Percentiles rank a stretch among this genome's conserved stretches.
Evolutionary conservation across 768 basidiomycete genomes (phyloP).

Genomic region (Xanthoconium purpureum): DNA sequence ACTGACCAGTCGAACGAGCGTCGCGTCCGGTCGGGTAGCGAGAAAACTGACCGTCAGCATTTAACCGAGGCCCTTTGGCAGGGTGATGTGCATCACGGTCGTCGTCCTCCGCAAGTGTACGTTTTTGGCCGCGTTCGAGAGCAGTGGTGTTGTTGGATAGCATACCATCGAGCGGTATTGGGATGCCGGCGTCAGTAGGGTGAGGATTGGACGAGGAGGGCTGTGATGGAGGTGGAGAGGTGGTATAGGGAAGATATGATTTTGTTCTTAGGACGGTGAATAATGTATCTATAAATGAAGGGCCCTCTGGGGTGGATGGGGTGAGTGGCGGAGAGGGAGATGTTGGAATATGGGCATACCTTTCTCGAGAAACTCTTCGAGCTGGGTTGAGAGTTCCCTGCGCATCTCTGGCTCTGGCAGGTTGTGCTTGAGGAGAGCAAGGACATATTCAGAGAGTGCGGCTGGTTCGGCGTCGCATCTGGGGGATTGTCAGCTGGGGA

Average conservation of each 20-base stretch:
- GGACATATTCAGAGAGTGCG: conserved; percentile 90
- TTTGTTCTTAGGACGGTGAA: conserved; percentile 83
- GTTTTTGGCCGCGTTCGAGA: conserved; percentile 60
- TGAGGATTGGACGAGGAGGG: conserved; percentile 36
- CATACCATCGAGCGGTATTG: conserved; percentile 72
- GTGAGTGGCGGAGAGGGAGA: conserved; percentile 10
- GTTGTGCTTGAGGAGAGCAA: conserved; percentile 90
- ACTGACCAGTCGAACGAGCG: conserved; percentile 41
- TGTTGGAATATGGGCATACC: conserved; percentile 42
- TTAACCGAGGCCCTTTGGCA: conserved; percentile 70
- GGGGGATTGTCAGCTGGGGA: not conserved
- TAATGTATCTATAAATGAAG: conserved; percentile 77
- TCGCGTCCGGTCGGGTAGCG: conserved; percentile 51
- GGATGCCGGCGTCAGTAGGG: conserved; percentile 62
- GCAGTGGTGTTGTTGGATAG: conserved; percentile 45
- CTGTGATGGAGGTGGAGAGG: conserved; percentile 38
- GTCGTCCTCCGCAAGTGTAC: conserved; percentile 59
- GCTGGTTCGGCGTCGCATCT: conserved; percentile 97
- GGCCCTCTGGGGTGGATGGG: conserved; percentile 48
- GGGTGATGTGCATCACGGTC: conserved; percentile 58
- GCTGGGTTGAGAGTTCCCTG: conserved; percentile 68
- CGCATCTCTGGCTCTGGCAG: conserved; percentile 79
- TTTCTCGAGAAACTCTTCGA: conserved; percentile 92
- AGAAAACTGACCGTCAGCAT: conserved; percentile 62
- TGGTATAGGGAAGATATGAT: conserved; percentile 76